Percentiles rank a stretch among this genome's conserved stretches.
These are phyloP conservation scores for Trichoderma oligosporum DNA, from an alignment of 2,329 filamentous ascomycete species.

Conservation along the genomic window DNA sequence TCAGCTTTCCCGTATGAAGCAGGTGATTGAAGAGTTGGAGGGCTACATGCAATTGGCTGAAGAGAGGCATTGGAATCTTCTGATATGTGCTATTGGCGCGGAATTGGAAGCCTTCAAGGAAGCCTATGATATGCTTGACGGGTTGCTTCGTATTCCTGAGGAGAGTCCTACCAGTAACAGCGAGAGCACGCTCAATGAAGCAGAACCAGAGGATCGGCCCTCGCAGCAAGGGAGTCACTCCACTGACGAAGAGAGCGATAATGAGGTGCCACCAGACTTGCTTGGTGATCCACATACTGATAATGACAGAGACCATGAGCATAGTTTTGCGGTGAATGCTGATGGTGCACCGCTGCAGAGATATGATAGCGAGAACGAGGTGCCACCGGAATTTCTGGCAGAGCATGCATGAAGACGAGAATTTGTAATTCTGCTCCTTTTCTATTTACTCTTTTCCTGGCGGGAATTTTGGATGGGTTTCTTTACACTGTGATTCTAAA, in stretches of 20 bases:
- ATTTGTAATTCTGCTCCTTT: background rate
- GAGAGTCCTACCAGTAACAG: slow-evolving; percentile 1
- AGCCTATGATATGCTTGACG: slow-evolving; percentile 53
- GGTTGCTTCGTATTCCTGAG: slow-evolving; percentile 16
- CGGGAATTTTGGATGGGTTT: background rate
- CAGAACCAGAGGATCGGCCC: background rate
- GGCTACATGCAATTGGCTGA: slow-evolving; percentile 53
- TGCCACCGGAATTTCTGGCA: slow-evolving; percentile 51
- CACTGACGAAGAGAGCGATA: slow-evolving; percentile 23
- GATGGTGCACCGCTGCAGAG: slow-evolving; percentile 23
- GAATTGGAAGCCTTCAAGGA: slow-evolving; percentile 65
- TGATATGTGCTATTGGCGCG: slow-evolving; percentile 72
- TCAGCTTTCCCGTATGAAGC: slow-evolving; percentile 55
- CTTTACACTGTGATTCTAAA: background rate
- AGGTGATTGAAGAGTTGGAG: slow-evolving; percentile 53
- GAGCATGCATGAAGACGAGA: slow-evolving; percentile 33
- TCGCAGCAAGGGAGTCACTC: background rate
- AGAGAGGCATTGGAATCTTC: slow-evolving; percentile 64
- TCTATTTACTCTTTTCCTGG: background rate
- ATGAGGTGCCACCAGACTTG: slow-evolving; percentile 24
- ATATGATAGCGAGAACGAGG: slow-evolving; percentile 45
- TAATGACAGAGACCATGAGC: slow-evolving; percentile 20
- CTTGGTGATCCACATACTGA: slow-evolving; percentile 34
- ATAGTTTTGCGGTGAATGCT: slow-evolving; percentile 20
- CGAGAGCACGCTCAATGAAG: slow-evolving; percentile 14